These are phyloP conservation scores for Beauveria varroae DNA, from an alignment of 2,329 filamentous ascomycete species.

Conservation along the genomic window DNA sequence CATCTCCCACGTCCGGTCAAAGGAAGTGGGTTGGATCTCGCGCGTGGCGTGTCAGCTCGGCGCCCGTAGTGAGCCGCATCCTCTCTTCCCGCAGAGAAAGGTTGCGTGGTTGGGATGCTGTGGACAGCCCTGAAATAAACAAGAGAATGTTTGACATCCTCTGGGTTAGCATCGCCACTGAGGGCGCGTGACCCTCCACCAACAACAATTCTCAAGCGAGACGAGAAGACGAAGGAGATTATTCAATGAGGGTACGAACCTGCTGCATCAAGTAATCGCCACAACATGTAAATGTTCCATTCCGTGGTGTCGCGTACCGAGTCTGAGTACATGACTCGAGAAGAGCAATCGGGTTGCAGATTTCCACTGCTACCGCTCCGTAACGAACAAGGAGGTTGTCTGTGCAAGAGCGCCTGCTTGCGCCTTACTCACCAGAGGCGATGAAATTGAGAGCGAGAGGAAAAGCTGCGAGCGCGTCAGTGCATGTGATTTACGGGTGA, in stretches of 20 bases:
- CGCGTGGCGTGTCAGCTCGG: conserved; percentile 47
- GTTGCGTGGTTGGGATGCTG: not conserved
- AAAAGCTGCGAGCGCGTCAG: conserved; percentile 49
- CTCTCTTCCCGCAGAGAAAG: conserved; percentile 23
- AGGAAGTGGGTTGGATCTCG: conserved; percentile 43
- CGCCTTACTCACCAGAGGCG: conserved; percentile 71
- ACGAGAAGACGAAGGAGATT: conserved; percentile 29
- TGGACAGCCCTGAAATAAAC: not conserved
- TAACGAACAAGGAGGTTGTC: conserved; percentile 28
- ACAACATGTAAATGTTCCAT: not conserved
- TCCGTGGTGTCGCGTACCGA: not conserved
- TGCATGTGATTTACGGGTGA: not conserved
- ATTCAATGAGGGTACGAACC: conserved; percentile 33
- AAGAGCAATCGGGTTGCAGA: not conserved
- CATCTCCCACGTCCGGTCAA: conserved; percentile 30
- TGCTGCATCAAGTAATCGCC: conserved; percentile 17
- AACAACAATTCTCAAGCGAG: conserved; percentile 15
- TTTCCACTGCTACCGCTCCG: conserved; percentile 55
- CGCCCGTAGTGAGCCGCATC: conserved; percentile 80
- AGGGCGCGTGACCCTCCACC: not conserved
- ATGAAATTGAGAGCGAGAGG: conserved; percentile 85
- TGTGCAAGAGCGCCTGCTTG: conserved; percentile 18
- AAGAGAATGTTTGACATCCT: not conserved
- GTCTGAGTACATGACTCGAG: not conserved
- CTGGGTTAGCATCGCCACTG: conserved; percentile 15